These are phyloP conservation scores for Phylloporus arenicola DNA, from an alignment of 768 basidiomycete genomes.

Conservation along the genomic window DNA sequence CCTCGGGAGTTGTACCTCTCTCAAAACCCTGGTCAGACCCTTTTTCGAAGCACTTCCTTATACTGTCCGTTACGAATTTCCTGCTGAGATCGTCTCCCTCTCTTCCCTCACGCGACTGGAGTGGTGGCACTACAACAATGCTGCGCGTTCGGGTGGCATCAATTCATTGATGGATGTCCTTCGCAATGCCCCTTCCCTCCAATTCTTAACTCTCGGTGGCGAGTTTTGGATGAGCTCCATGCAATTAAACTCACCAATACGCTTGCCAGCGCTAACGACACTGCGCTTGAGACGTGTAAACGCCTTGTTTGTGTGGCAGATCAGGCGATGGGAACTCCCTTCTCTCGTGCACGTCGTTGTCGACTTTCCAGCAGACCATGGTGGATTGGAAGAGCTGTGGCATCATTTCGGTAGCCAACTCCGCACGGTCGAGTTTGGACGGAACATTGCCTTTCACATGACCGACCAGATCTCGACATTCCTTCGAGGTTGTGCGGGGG, in stretches of 20 bases:
- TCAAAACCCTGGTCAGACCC: constrained; percentile 54
- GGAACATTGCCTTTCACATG: constrained; percentile 48
- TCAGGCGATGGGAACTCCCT: constrained; percentile 49
- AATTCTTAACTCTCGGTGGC: constrained; percentile 55
- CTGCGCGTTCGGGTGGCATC: constrained; percentile 59
- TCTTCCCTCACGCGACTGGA: constrained; percentile 56
- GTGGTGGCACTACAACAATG: constrained; percentile 59
- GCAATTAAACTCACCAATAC: constrained; percentile 23
- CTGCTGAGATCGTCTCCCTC: constrained; percentile 41
- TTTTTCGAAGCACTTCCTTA: constrained; percentile 20
- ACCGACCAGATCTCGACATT: constrained; percentile 43
- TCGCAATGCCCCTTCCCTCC: constrained; percentile 46
- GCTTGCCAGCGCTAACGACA: constrained; percentile 45
- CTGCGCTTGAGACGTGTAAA: constrained; percentile 49
- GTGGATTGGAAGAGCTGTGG: constrained; percentile 45
- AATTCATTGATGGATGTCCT: constrained; percentile 56
- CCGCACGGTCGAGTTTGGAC: constrained; percentile 52
- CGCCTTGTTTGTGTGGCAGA: constrained; percentile 45
- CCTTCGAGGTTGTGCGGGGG: constrained; percentile 40
- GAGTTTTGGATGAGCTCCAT: constrained; percentile 28
- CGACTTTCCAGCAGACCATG: constrained; percentile 39
- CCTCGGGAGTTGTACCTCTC: constrained; percentile 41
- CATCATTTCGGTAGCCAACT: constrained; percentile 45
- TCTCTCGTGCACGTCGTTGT: constrained; percentile 46
- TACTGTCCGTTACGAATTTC: constrained; percentile 46